phyloP scores from a whole-genome alignment of 2,329 filamentous ascomycete species.

The Bertia moriformis region DNA sequence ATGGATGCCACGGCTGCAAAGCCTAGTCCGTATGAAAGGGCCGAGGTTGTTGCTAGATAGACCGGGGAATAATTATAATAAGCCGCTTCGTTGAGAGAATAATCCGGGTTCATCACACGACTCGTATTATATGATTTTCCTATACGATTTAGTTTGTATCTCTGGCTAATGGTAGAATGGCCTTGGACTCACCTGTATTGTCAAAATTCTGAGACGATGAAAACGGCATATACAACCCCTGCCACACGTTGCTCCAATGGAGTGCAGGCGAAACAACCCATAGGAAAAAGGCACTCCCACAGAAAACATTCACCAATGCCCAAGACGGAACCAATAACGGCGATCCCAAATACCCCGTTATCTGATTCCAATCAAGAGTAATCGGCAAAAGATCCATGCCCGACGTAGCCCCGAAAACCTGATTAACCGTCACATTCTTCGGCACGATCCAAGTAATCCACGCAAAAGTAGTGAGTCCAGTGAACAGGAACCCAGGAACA shows the following conservation, averaged over 20 bases:
- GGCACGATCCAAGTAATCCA: constrained; percentile 31
- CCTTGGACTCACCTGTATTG: constrained; percentile 4
- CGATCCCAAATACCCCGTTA: constrained; percentile 15
- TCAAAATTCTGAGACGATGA: constrained; percentile 3
- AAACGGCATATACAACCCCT: background rate
- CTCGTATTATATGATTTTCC: constrained; percentile 37
- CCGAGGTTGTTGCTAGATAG: constrained; percentile 48
- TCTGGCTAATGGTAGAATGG: too few relatives aligned
- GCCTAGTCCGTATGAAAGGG: constrained; percentile 43
- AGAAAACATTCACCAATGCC: constrained; percentile 1
- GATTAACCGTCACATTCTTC: constrained; percentile 28
- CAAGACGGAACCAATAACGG: constrained; percentile 17
- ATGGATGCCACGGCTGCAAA: constrained; percentile 55
- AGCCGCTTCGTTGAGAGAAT: constrained; percentile 41
- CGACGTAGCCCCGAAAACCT: constrained; percentile 30
- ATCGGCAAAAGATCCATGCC: constrained; percentile 25
- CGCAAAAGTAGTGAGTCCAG: constrained; percentile 25
- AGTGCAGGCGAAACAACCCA: background rate
- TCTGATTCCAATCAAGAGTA: constrained; percentile 27
- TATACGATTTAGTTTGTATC: too few relatives aligned
- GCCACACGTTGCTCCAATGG: constrained; percentile 2
- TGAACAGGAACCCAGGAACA: constrained; percentile 1
- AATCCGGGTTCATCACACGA: constrained; percentile 37
- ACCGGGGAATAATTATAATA: constrained; percentile 53
- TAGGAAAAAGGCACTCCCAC: constrained; percentile 1